Evolutionary conservation across 257 asterid genomes (phyloP), one percentile per base, ranked within the genome.

Genomic region (Oldenlandia corymbosa): DNA sequence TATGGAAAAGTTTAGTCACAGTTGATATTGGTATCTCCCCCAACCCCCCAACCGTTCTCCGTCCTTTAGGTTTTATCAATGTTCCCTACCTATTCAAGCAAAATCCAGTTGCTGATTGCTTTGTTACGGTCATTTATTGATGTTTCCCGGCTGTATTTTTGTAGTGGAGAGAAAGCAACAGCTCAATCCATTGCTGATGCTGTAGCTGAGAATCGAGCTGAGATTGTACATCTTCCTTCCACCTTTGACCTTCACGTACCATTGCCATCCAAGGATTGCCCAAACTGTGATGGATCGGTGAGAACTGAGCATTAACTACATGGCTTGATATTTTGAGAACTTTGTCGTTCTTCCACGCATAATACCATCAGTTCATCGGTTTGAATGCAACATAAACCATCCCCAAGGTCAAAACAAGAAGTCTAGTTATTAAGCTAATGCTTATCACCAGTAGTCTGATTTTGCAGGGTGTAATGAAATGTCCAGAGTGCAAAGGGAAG

Each of bases 141-240:
- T n/a, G n/a, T n/a, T 57, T 28, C 20, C 27, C 20, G 28, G 13
- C 6, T 8, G n/a, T 21, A 20, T 32, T 57, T 27, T 52, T 81
- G 60, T 70, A 92, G 99, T 60, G 99, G 97, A 71, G 97, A 92
- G 84, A 92, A 87, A 80, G 89, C 96, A 66, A 92, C 99, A 61
- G 91, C 96, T 41, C 96, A 82, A 73, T 79, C 79, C 62, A 89
- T 92, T 75, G 91, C 99, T 9, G 79, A 84, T 77, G 99, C 99
- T 21, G 87, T 92, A 36, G 73, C 85, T 64, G 97, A 87, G 27
- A 87, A 84, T 75, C 87, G 97, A 82, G 97, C 99, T 51, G 97
- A 89, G 81, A 74, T 92, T 75, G 87, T 89, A 69, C 95, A 92
- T 75, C 84, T 89, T 79, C 99, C 99, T 69, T 80, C 94, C 57